Conservation (phyloP, 805 yeast genomes). For the Diddensiella santjacobensis region DNA sequence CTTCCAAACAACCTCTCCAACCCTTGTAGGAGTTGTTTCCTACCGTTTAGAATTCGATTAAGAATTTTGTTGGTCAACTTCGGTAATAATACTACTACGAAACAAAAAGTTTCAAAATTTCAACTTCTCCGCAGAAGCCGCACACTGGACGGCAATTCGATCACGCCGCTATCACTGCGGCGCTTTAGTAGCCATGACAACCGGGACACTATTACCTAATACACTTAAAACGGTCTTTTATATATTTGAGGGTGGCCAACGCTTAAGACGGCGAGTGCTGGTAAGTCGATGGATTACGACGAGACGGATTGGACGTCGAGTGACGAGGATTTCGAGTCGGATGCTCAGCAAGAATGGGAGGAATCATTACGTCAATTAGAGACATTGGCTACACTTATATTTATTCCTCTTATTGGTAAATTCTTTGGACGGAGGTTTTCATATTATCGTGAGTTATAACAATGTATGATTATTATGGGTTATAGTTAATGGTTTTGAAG, state of each 20-base stretch:
- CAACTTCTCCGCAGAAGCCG: no score
- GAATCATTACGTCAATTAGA: conserved; percentile 58
- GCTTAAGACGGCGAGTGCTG: no score
- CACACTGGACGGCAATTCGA: no score
- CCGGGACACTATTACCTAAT: no score
- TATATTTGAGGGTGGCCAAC: no score
- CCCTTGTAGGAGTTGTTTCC: neutral
- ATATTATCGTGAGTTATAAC: conserved; percentile 27
- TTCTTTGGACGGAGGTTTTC: conserved; percentile 60
- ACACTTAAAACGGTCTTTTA: no score
- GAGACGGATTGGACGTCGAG: conserved; percentile 3
- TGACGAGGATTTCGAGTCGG: conserved; percentile 20
- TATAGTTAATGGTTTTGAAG: neutral
- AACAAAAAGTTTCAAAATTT: no score
- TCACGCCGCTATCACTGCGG: no score
- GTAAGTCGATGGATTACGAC: neutral
- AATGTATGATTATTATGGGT: neutral
- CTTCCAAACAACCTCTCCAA: neutral
- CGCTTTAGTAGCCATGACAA: no score
- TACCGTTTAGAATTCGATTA: neutral
- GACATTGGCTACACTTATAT: conserved; percentile 49
- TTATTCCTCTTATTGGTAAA: conserved; percentile 66
- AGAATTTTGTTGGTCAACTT: no score
- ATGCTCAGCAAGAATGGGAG: conserved; percentile 74
- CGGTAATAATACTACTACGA: no score